These are phyloP conservation scores for Marasmius tenuissimus DNA, from an alignment of 1,284 basidiomycete species.

Conservation along the genomic window DNA sequence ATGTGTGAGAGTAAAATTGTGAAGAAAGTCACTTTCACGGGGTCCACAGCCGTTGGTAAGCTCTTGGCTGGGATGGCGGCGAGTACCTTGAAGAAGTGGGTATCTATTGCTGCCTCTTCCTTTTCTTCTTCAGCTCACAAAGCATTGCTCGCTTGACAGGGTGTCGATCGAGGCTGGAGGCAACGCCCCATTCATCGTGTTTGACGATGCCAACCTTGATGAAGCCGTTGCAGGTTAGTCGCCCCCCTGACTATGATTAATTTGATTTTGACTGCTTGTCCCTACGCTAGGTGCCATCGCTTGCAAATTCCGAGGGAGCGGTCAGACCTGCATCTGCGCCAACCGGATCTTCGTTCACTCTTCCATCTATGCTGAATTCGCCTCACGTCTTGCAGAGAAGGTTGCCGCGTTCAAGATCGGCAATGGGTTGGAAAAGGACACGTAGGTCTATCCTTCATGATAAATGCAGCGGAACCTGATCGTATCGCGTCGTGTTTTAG, in stretches of 20 bases:
- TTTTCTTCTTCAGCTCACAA: conserved; percentile 24
- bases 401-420: conserved; percentile 93
- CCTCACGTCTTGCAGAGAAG: conserved; percentile 76
- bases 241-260: not conserved
- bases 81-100: conserved; percentile 88
- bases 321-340: conserved; percentile 90
- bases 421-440: conserved; percentile 80
- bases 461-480: not conserved
- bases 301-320: conserved; percentile 91
- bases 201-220: conserved; percentile 94
- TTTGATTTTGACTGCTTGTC: not conserved
- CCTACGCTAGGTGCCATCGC: conserved; percentile 63
- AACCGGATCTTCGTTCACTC: conserved; percentile 89
- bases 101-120: conserved; percentile 7
- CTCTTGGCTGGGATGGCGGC: conserved; percentile 83
- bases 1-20: conserved; percentile 76
- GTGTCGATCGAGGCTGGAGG: conserved; percentile 87
- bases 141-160: conserved; percentile 33
- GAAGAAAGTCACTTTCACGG: conserved; percentile 94
- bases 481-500: conserved; percentile 30
- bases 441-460: conserved; percentile 45
- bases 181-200: conserved; percentile 94
- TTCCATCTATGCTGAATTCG: conserved; percentile 83
- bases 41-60: conserved; percentile 91
- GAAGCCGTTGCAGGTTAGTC: conserved; percentile 81